Conservation (phyloP, 108 stramenopile genomes). For the Chaetoceros muelleri region DNA sequence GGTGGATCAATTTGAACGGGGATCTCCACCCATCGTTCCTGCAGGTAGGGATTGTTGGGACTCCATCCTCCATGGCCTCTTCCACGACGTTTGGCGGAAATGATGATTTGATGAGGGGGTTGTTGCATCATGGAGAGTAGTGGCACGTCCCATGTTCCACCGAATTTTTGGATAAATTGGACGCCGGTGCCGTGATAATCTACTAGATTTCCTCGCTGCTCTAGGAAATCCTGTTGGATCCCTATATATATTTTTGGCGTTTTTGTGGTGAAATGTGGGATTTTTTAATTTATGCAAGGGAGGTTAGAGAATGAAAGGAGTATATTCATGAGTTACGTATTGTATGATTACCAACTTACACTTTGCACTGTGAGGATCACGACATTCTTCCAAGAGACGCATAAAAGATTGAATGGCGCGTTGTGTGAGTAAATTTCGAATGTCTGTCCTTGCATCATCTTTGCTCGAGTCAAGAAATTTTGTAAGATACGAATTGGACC, state of each 20-base stretch:
- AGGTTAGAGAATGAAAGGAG: background rate
- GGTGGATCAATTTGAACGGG: slow-evolving; percentile 42
- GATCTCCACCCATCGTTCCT: slow-evolving; percentile 60
- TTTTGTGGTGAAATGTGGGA: background rate
- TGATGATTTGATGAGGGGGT: slow-evolving; percentile 24
- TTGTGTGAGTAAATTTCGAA: slow-evolving; percentile 65
- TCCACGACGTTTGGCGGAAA: slow-evolving; percentile 33
- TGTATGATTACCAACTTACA: slow-evolving; percentile 33
- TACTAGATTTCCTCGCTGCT: slow-evolving; percentile 14
- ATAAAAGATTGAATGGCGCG: slow-evolving; percentile 74
- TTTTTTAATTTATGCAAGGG: background rate
- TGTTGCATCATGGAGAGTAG: slow-evolving; percentile 23
- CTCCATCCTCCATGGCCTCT: slow-evolving; percentile 43
- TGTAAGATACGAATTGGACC: background rate
- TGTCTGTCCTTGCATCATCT: slow-evolving; percentile 12
- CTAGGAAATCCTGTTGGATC: slow-evolving; percentile 21
- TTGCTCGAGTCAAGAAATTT: background rate
- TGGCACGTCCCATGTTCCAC: slow-evolving; percentile 19
- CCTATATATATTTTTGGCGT: background rate
- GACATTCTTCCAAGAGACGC: slow-evolving; percentile 44
- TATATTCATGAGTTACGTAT: slow-evolving; percentile 1
- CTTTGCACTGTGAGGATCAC: slow-evolving; percentile 65
- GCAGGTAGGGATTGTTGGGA: slow-evolving; percentile 39
- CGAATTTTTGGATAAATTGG: slow-evolving; percentile 15
- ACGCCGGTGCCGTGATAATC: slow-evolving; percentile 37